Conservation (phyloP, 2,329 filamentous ascomycete species). For the Claviceps sp. region DNA sequence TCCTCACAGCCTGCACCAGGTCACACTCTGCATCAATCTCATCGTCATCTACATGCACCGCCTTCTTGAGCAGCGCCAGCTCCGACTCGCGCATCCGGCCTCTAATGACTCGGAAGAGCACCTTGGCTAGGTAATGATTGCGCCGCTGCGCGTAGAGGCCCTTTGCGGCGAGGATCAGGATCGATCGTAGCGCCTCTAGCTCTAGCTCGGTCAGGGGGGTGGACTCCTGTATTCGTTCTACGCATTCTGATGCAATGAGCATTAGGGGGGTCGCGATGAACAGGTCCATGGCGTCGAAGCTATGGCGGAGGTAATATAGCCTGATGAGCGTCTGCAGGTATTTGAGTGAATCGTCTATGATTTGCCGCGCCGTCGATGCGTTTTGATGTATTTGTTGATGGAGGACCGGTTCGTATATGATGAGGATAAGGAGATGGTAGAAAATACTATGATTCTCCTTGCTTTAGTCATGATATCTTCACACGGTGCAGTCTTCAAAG, state of each 20-base stretch:
- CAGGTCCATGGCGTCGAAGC: conserved; percentile 18
- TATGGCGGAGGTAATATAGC: conserved; percentile 19
- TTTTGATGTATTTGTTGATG: neutral
- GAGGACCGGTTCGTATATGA: conserved; percentile 15
- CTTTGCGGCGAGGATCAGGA: conserved; percentile 20
- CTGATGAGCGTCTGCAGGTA: conserved; percentile 14
- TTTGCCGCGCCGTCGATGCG: conserved; percentile 3
- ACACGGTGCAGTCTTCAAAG: too few relatives aligned
- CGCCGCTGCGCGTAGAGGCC: conserved; percentile 11
- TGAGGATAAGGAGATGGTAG: conserved; percentile 14
- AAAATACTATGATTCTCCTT: conserved; percentile 9
- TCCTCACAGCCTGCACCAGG: conserved; percentile 14
- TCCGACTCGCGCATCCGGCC: conserved; percentile 20
- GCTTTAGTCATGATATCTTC: neutral
- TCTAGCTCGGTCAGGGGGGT: conserved; percentile 6
- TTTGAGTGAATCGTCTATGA: conserved; percentile 12
- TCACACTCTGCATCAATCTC: conserved; percentile 9
- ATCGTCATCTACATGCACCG: conserved; percentile 9
- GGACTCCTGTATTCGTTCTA: conserved; percentile 13
- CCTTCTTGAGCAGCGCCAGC: conserved; percentile 8
- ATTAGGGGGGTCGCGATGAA: conserved; percentile 21
- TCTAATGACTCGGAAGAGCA: conserved; percentile 19
- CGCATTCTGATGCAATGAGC: conserved; percentile 8
- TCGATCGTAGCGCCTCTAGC: conserved; percentile 17
- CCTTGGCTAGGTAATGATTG: conserved; percentile 18